Conservation (phyloP, 31 red algal species). For the Odonthalia washingtoniensis region DNA sequence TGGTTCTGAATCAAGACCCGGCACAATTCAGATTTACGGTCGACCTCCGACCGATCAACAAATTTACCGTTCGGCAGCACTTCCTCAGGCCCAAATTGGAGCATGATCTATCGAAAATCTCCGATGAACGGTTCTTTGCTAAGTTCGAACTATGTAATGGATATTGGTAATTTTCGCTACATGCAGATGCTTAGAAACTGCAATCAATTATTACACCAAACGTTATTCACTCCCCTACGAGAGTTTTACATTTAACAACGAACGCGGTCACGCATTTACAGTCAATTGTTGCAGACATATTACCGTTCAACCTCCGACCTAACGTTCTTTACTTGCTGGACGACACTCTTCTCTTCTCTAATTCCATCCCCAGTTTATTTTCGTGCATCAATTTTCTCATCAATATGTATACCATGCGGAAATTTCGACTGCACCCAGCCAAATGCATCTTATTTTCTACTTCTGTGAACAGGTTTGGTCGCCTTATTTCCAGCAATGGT, state of each 20-base stretch:
- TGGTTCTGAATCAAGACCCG: neutral
- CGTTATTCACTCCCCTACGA: constrained; percentile 15
- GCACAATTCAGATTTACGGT: constrained; percentile 19
- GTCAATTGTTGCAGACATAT: constrained; percentile 21
- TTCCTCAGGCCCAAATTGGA: constrained; percentile 6
- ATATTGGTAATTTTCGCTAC: neutral
- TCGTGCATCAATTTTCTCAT: constrained; percentile 18
- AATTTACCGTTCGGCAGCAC: neutral
- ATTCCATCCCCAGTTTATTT: constrained; percentile 29
- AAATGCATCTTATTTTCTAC: constrained; percentile 46
- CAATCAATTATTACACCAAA: constrained; percentile 24
- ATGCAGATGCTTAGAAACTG: neutral
- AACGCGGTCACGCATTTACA: constrained; percentile 48
- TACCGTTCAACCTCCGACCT: neutral
- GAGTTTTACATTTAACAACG: constrained; percentile 46
- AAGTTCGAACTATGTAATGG: neutral
- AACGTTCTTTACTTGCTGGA: constrained; percentile 28
- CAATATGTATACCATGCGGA: constrained; percentile 22
- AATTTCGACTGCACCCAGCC: constrained; percentile 19
- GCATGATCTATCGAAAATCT: neutral
- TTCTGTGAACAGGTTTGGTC: constrained; percentile 29
- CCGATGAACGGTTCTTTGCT: neutral
- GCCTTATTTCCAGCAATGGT: constrained; percentile 18
- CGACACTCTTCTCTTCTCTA: neutral
- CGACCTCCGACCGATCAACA: neutral